These are phyloP conservation scores for Rhodotorula sp. DNA, from an alignment of 1,284 basidiomycete species.

Conservation along the genomic window DNA sequence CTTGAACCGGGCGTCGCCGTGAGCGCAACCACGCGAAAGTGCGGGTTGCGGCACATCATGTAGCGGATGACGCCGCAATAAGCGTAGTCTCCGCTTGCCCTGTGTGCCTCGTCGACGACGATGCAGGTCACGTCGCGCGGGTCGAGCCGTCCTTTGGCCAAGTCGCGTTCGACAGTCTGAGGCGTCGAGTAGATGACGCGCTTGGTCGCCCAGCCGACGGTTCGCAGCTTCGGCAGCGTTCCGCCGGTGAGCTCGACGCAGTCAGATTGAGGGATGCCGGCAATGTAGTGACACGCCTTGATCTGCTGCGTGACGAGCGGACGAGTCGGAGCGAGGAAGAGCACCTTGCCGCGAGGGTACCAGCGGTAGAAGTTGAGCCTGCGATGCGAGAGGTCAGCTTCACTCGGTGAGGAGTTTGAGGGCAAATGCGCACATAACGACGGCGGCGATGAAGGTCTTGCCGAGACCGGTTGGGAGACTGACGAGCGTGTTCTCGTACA, in stretches of 20 bases:
- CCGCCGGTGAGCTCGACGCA: slow-evolving; percentile 82
- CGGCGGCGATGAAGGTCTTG: slow-evolving; percentile 97
- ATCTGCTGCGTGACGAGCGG: slow-evolving; percentile 95
- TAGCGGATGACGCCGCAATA: slow-evolving; percentile 87
- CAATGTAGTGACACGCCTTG: slow-evolving; percentile 86
- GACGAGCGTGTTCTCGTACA: slow-evolving; percentile 93
- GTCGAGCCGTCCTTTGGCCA: slow-evolving; percentile 71
- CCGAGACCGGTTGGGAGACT: slow-evolving; percentile 94
- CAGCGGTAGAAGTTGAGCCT: slow-evolving; percentile 64
- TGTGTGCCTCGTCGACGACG: slow-evolving; percentile 93
- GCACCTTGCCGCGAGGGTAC: slow-evolving; percentile 89
- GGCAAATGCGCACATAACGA: slow-evolving; percentile 65
- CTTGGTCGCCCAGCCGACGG: slow-evolving; percentile 68
- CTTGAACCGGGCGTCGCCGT: slow-evolving; percentile 92
- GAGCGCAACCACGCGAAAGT: slow-evolving; percentile 88
- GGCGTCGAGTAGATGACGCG: slow-evolving; percentile 98
- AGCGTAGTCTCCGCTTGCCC: slow-evolving; percentile 84
- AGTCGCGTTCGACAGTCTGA: slow-evolving; percentile 89
- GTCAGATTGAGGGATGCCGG: slow-evolving; percentile 85
- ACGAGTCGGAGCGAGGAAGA: slow-evolving; percentile 94
- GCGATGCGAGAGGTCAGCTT: background rate
- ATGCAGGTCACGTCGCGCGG: slow-evolving; percentile 73
- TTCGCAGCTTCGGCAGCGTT: slow-evolving; percentile 54
- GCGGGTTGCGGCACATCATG: slow-evolving; percentile 88
- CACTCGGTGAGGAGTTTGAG: background rate